A percentile compares a stretch with the other conserved stretches of the same genome.
Evolutionary conservation across 306 rosid genomes (phyloP).

Genomic region (Gynostemma pentaphyllum): DNA sequence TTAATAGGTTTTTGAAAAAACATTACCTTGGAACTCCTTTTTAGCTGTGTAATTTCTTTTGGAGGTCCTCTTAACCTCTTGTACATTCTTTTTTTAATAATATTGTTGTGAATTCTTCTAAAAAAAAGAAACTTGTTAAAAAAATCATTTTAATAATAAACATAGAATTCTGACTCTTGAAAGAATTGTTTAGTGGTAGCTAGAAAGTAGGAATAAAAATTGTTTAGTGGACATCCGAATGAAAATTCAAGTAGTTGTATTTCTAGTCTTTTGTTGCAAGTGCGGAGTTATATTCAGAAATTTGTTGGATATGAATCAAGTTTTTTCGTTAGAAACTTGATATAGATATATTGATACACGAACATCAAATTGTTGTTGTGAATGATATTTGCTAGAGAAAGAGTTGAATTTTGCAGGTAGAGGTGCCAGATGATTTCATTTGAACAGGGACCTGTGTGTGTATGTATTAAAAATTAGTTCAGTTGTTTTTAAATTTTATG

Average conservation of each 20-base stretch:
- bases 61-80: no score
- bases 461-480: no score
- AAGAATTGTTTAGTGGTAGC: background rate
- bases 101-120: no score
- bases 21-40: no score
- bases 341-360: background rate
- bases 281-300: background rate
- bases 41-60: no score
- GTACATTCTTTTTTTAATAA: no score
- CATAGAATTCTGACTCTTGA: background rate
- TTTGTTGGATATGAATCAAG: background rate
- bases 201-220: background rate
- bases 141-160: background rate
- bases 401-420: no score
- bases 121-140: no score
- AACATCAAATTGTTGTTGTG: background rate
- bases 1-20: no score
- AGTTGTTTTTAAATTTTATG: background rate
- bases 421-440: no score
- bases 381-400: background rate
- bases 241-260: background rate
- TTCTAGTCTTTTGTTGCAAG: background rate
- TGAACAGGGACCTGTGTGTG: background rate
- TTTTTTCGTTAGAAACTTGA: background rate
- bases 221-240: background rate